phyloP scores from a whole-genome alignment of 768 basidiomycete species.

The Boletus subparvulus region DNA sequence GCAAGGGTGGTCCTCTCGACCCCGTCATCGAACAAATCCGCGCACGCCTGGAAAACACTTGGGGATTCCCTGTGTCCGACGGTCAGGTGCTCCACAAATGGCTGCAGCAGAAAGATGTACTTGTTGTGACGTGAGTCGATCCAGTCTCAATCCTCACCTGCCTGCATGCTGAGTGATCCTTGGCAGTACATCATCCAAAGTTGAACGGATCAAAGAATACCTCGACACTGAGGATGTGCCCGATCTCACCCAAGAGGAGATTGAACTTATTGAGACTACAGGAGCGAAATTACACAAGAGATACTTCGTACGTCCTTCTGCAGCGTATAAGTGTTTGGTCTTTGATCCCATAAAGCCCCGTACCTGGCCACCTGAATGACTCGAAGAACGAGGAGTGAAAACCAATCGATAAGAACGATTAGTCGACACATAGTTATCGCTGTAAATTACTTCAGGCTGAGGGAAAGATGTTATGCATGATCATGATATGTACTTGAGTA shows the following conservation, averaged over 20 bases:
- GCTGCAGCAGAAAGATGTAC: conserved; percentile 28
- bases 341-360: conserved; percentile 11
- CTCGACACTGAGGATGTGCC: conserved; percentile 30
- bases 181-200: conserved; percentile 35
- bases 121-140: conserved; percentile 33
- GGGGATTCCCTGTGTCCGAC: conserved; percentile 27
- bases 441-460: not conserved
- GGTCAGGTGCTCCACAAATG: conserved; percentile 33
- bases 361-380: conserved; percentile 22
- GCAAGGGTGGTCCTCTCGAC: conserved; percentile 40
- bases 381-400: not conserved
- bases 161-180: not conserved
- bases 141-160: not conserved
- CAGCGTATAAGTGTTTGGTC: not conserved
- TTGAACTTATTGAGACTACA: conserved; percentile 25
- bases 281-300: conserved; percentile 25
- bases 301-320: conserved; percentile 24
- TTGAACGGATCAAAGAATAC: conserved; percentile 34
- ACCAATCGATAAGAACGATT: not conserved
- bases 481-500: too few species aligned
- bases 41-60: conserved; percentile 24
- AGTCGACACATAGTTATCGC: not conserved
- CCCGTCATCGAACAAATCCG: conserved; percentile 38
- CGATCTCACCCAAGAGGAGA: conserved; percentile 26
- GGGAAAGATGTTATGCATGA: not conserved